These are phyloP conservation scores for Cercospora sojina DNA, from an alignment of 2,329 filamentous ascomycete genomes.

Conservation along the genomic window DNA sequence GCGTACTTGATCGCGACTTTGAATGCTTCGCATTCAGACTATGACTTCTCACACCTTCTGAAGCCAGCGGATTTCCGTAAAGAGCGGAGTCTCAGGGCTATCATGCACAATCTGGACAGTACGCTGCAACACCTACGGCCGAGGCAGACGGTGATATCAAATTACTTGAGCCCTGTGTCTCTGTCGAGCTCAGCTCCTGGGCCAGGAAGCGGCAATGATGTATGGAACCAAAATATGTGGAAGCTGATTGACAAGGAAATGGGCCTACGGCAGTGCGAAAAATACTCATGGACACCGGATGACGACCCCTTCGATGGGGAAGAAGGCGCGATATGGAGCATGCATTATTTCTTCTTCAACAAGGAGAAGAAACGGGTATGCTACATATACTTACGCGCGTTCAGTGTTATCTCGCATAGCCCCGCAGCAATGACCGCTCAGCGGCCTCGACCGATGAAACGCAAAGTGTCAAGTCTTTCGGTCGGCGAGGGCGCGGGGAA, in stretches of 20 bases:
- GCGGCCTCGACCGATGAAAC: constrained; percentile 37
- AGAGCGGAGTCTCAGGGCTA: constrained; percentile 73
- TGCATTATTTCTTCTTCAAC: constrained; percentile 98
- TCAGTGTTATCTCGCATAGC: constrained; percentile 70
- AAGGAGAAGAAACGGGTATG: constrained; percentile 86
- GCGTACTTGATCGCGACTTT: constrained; percentile 95
- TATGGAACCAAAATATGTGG: constrained; percentile 92
- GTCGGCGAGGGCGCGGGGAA: constrained; percentile 65
- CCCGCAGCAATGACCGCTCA: constrained; percentile 51
- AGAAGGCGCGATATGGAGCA: constrained; percentile 89
- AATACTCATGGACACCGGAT: constrained; percentile 85
- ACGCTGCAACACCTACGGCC: constrained; percentile 85
- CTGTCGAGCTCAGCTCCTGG: constrained; percentile 31
- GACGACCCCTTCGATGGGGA: constrained; percentile 90
- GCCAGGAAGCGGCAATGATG: constrained; percentile 30
- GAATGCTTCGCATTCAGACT: constrained; percentile 93
- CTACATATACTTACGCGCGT: constrained; percentile 88
- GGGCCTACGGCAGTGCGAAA: constrained; percentile 81
- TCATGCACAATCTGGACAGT: constrained; percentile 84
- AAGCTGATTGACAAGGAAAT: constrained; percentile 90
- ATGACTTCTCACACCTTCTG: constrained; percentile 92
- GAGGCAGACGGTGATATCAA: constrained; percentile 25
- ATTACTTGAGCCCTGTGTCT: constrained; percentile 33
- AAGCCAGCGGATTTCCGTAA: constrained; percentile 86
- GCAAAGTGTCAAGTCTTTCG: constrained; percentile 34